Evolutionary conservation across 257 asterid genomes (phyloP), one percentile per base, ranked within the genome.

Genomic region (Salvia splendens): DNA sequence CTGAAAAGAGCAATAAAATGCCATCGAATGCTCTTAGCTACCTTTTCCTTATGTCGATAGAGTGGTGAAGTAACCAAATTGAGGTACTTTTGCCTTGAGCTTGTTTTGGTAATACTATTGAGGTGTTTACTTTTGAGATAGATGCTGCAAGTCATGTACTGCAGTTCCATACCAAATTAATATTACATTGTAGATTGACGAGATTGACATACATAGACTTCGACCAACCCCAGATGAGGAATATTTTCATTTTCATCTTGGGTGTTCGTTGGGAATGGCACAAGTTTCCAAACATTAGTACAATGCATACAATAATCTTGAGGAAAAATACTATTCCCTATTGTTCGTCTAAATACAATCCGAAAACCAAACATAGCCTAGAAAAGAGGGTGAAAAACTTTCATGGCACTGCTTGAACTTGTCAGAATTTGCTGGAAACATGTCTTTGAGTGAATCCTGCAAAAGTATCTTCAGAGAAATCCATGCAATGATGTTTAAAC

Each of bases 341-440:
- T 50, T 20, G 20, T 48, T 53, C 15, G 45, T 62, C 54, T 65
- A 45, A 9, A 33, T 55, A 55, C 59, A 59, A 67, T 61, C 61
- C 70, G 42, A 73, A 63, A 64, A 50, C 46, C 68, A 70, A 64
- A 70, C 36, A 59, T 57, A 40, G 64, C 75, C 47, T 64, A 53
- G 46, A 53, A 70, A 50, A 45, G 49, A 40, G 10, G 40, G 33
- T 16, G 64, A 68, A 69, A 24, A 59, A 52, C 67, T 53, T 62
- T 54, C 58, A 59, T 28, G 30, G 40, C 69, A 42, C 57, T 51
- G 64, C 71, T 70, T 65, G 68, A 59, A 61, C 64, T 62, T 67
- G 35, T 65, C 68, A 46, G 55, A 73, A 63, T 47, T 72, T 68
- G 46, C 70, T 50, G 59, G 68, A 36, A 43, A 63, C 77, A 69